Evolutionary conservation across 371 early-diverging fungal genomes (phyloP), one percentile per base, ranked within the genome.

Genomic region (Apophysomyces sp.): DNA sequence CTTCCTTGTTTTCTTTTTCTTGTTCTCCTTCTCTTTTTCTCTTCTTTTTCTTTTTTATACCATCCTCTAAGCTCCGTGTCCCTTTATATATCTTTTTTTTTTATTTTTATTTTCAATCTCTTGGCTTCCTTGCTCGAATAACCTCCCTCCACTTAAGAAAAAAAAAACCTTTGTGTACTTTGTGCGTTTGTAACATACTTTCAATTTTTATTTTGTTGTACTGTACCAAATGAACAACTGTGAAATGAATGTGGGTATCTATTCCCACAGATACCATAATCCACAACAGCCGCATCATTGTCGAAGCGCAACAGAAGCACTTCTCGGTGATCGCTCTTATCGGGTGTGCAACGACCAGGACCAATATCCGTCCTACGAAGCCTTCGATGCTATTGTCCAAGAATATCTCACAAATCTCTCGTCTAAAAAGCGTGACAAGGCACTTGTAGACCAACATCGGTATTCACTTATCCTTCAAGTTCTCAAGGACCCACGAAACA

Each of bases 401-500:
- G 78, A 81, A 18, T 86, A 86, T 55, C 64, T 86, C n/a, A 59
- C 74, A 15, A 84, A 84, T 24, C 65, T 86, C 21, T 79, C 80
- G n/a, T 72, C 79, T 37, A 86, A 86, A 61, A 86, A 86, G 57
- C 65, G 86, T 58, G 86, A 86, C 49, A 86, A 86, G 65, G 86
- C 85, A 18, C 56, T 86, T 15, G 77, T 86, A 2, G 77, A 84
- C 52, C 72, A 73, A 39, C 59, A 70, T 18, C 81, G 85, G 52
- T 86, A 86, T 61, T 61, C 74, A 34, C 59, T 83, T 53, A 84
- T 86, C 26, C 71, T 80, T 9, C 80, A 80, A 71, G 85, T 84
- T 0, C 67, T 86, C 12, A 77, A 78, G 37, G 85, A 86, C 52
- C 86, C 86, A 16, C 72, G 80, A 29, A 86, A 86, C 57, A 86